A percentile compares a stretch with the other conserved stretches of the same genome.
These are phyloP conservation scores for Cutaneotrichosporon cutaneum DNA, from an alignment of 1,284 basidiomycete genomes.

Conservation along the genomic window DNA sequence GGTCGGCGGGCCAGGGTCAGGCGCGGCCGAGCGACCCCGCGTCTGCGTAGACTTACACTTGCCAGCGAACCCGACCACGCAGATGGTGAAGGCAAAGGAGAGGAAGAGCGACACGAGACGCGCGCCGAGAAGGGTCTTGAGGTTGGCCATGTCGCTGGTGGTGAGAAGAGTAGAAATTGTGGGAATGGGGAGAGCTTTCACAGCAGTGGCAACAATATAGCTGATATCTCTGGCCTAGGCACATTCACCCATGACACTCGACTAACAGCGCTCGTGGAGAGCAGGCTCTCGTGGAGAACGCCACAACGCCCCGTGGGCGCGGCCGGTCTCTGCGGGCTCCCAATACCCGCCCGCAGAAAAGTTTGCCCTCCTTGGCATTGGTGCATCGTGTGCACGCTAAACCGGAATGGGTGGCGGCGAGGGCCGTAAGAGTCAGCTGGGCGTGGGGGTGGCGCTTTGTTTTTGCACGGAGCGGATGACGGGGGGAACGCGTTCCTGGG, in stretches of 20 bases:
- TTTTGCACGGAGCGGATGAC: neutral
- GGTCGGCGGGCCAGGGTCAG: too few species aligned
- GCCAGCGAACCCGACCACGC: slow-evolving; percentile 15
- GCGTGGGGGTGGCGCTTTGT: neutral
- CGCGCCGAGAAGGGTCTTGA: slow-evolving; percentile 15
- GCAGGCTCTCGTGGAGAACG: neutral
- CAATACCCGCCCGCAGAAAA: neutral
- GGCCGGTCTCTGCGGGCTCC: neutral
- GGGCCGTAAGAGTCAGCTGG: neutral
- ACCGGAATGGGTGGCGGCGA: neutral
- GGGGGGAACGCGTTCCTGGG: neutral
- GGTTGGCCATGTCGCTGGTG: slow-evolving; percentile 11
- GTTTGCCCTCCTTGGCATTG: neutral
- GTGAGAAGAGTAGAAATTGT: neutral
- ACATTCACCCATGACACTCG: neutral
- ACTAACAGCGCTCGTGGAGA: neutral
- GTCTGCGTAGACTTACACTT: slow-evolving; percentile 13
- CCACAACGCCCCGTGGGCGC: neutral
- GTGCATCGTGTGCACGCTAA: neutral
- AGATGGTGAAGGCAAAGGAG: slow-evolving; percentile 15
- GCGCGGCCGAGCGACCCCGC: neutral
- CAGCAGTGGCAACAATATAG: neutral
- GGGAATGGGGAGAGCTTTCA: neutral
- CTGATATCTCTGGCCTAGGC: neutral
- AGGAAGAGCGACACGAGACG: slow-evolving; percentile 17